Conservation (phyloP, 495 filamentous ascomycete genomes). For the Hyaloscypha bicolor region DNA sequence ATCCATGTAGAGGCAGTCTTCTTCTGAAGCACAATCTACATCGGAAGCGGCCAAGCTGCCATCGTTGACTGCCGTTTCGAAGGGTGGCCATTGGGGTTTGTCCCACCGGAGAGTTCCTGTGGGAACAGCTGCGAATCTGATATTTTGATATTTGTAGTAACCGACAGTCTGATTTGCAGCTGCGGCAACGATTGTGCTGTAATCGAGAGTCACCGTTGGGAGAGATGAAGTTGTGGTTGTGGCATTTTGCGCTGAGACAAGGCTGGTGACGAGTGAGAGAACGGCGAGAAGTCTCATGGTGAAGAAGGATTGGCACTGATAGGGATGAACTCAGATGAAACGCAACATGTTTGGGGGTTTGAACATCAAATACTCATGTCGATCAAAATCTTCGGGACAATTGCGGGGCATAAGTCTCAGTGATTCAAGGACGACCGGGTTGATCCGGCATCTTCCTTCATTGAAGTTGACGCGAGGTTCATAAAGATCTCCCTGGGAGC, state of each 20-base stretch:
- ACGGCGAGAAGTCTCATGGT: too few relatives aligned
- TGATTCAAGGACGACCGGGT: too few relatives aligned
- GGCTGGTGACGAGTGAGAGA: too few relatives aligned
- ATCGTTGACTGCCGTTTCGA: conserved; percentile 50
- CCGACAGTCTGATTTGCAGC: conserved; percentile 17
- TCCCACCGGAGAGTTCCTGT: conserved; percentile 57
- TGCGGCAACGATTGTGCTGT: conserved; percentile 14
- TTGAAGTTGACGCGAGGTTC: too few relatives aligned
- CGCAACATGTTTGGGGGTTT: too few relatives aligned
- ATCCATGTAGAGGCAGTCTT: conserved; percentile 47
- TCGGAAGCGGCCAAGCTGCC: conserved; percentile 49
- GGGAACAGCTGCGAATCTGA: conserved; percentile 59
- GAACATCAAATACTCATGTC: too few relatives aligned
- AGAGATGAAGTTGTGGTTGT: conserved; percentile 5
- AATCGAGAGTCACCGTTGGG: conserved; percentile 25
- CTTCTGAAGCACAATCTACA: conserved; percentile 45
- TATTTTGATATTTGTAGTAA: conserved; percentile 55
- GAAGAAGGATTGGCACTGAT: too few relatives aligned
- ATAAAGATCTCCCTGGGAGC: too few relatives aligned
- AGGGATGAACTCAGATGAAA: too few relatives aligned
- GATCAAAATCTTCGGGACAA: too few relatives aligned
- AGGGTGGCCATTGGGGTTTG: conserved; percentile 52
- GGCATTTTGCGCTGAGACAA: background rate
- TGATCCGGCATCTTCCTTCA: too few relatives aligned
- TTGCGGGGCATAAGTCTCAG: too few relatives aligned